A percentile compares a stretch with the other conserved stretches of the same genome.
Evolutionary conservation across 2,329 filamentous ascomycete species (phyloP).

Genomic region (Pseudogymnoascus verrucosus): DNA sequence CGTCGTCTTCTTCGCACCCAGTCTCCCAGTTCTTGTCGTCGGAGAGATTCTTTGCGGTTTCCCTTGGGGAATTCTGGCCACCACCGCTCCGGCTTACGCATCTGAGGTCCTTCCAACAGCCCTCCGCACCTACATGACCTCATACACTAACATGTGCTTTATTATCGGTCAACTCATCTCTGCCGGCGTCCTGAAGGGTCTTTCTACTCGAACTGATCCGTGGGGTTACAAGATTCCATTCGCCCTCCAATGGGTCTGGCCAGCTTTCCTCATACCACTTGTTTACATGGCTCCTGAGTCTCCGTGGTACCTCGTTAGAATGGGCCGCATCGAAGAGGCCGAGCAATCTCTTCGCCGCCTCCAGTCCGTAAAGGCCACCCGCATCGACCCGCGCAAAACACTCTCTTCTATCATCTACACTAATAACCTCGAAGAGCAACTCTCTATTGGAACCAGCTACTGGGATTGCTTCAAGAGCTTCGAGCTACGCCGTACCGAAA

Average conservation of each 20-base stretch:
- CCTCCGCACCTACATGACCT: slow-evolving; percentile 41
- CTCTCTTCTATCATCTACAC: slow-evolving; percentile 48
- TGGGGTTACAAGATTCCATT: slow-evolving; percentile 14
- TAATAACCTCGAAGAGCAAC: slow-evolving; percentile 43
- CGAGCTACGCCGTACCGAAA: slow-evolving; percentile 70
- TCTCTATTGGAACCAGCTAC: slow-evolving; percentile 67
- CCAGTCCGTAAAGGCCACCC: slow-evolving; percentile 48
- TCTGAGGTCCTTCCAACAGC: slow-evolving; percentile 44
- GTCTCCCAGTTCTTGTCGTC: slow-evolving; percentile 35
- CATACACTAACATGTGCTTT: slow-evolving; percentile 45
- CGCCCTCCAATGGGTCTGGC: slow-evolving; percentile 37
- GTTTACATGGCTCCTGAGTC: slow-evolving; percentile 39
- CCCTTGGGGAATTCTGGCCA: slow-evolving; percentile 43
- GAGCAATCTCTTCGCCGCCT: slow-evolving; percentile 24
- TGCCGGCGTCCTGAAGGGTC: slow-evolving; percentile 28
- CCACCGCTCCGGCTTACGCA: slow-evolving; percentile 21
- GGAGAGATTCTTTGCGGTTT: slow-evolving; percentile 39
- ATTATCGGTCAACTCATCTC: slow-evolving; percentile 38
- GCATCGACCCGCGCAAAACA: slow-evolving; percentile 25
- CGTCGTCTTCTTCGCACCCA: slow-evolving; percentile 40
- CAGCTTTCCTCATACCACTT: slow-evolving; percentile 34
- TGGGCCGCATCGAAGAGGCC: slow-evolving; percentile 35
- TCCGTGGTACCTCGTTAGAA: slow-evolving; percentile 41
- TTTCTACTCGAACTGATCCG: not conserved
- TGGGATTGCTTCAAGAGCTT: slow-evolving; percentile 75